phyloP scores from a whole-genome alignment of 1,284 basidiomycete species.

The Trametes versicolor region DNA sequence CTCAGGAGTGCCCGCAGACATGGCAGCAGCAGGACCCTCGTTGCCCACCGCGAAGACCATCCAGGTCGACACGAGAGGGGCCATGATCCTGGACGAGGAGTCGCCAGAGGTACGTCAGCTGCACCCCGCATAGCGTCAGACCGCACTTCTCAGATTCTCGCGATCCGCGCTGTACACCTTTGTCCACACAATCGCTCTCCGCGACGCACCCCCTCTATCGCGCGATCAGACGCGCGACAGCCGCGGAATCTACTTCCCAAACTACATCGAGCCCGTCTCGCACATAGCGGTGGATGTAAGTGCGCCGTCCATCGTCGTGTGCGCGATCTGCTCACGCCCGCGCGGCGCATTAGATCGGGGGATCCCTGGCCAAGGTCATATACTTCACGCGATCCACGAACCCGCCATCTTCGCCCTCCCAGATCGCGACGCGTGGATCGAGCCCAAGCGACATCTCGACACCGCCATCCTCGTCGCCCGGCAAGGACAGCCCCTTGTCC shows the following conservation, averaged over 20 bases:
- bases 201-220: conserved; percentile 7
- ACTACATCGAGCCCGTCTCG: conserved; percentile 96
- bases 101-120: conserved; percentile 82
- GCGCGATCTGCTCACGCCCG: background rate
- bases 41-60: conserved; percentile 80
- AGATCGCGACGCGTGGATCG: conserved; percentile 66
- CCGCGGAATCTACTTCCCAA: conserved; percentile 94
- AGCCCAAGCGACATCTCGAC: conserved; percentile 59
- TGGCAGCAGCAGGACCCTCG: conserved; percentile 49
- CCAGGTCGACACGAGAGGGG: conserved; percentile 88
- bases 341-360: conserved; percentile 78
- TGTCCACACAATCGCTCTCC: conserved; percentile 14
- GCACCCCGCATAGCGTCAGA: conserved; percentile 12
- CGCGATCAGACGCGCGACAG: conserved; percentile 84
- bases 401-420: conserved; percentile 74
- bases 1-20: conserved; percentile 5
- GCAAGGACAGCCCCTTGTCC: conserved; percentile 36
- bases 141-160: conserved; percentile 31
- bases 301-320: conserved; percentile 34
- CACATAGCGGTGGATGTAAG: conserved; percentile 95
- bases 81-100: conserved; percentile 90
- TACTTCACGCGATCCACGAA: conserved; percentile 96
- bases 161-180: conserved; percentile 22
- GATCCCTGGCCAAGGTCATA: conserved; percentile 97
- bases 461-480: conserved; percentile 60